A percentile compares a stretch with the other conserved stretches of the same genome.
phyloP scores from a whole-genome alignment of 306 rosid genomes.

The Quercus gilva region DNA sequence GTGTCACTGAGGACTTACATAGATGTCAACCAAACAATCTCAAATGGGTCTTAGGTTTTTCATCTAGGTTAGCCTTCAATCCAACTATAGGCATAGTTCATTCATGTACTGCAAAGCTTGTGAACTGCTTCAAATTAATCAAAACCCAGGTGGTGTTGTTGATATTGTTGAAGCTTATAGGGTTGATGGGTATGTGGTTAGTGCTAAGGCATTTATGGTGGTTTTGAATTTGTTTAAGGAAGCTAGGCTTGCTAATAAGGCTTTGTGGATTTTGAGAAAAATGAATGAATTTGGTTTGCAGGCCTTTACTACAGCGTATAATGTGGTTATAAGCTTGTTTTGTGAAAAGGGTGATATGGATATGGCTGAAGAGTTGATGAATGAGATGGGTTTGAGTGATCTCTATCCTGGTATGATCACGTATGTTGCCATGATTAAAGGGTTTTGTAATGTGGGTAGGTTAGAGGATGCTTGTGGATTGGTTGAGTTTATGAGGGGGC shows the following conservation, averaged over 20 bases:
- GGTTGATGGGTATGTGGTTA: conserved; percentile 53
- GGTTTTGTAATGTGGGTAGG: no score
- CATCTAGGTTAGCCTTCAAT: conserved; percentile 83
- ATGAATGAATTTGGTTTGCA: conserved; percentile 46
- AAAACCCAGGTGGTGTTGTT: conserved; percentile 45
- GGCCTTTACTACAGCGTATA: no score
- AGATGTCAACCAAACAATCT: conserved; percentile 47
- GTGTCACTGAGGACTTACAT: conserved; percentile 50
- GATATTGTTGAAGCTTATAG: conserved; percentile 61
- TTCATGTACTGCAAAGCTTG: conserved; percentile 62
- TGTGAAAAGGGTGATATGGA: no score
- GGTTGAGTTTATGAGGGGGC: no score
- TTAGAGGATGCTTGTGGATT: no score
- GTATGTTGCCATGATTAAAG: no score
- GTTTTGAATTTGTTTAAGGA: conserved; percentile 63
- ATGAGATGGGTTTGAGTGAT: no score
- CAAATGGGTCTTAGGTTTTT: conserved; percentile 72
- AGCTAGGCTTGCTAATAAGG: conserved; percentile 62
- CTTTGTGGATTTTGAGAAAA: conserved; percentile 62
- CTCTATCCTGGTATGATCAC: no score
- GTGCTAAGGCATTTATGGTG: conserved; percentile 57
- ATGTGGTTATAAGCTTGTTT: no score
- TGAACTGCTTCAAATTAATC: conserved; percentile 40
- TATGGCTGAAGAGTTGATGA: no score
- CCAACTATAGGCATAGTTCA: conserved; percentile 66